Conservation (phyloP, 345 rosid species). For the Sisymbrium altissimum region DNA sequence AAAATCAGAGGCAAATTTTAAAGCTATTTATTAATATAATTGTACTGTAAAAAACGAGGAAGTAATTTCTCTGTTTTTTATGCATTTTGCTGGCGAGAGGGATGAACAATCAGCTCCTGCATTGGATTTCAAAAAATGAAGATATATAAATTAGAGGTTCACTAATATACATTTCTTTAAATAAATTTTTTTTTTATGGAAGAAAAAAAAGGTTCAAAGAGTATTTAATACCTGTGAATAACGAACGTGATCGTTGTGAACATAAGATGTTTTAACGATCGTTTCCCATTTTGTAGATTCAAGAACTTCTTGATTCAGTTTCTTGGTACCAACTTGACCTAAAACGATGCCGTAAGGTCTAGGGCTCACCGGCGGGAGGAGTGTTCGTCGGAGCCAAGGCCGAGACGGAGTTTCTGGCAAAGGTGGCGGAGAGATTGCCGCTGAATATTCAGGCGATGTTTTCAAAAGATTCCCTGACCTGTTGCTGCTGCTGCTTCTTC, state of each 20-base stretch:
- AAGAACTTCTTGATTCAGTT: slow-evolving; percentile 39
- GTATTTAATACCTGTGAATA: slow-evolving; percentile 71
- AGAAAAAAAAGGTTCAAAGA: neutral
- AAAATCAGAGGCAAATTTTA: slow-evolving; percentile 18
- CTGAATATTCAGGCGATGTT: slow-evolving; percentile 7
- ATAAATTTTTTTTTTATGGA: neutral
- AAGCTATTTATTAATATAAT: neutral
- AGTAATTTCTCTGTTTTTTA: neutral
- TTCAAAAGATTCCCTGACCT: slow-evolving; percentile 19
- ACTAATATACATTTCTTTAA: neutral
- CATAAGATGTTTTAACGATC: slow-evolving; percentile 81
- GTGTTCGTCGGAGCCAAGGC: slow-evolving; percentile 77
- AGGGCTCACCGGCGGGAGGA: slow-evolving; percentile 50
- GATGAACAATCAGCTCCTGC: slow-evolving; percentile 28
- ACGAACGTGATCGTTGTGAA: slow-evolving; percentile 73
- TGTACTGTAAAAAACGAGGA: neutral
- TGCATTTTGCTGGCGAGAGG: slow-evolving; percentile 25
- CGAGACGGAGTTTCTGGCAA: slow-evolving; percentile 76
- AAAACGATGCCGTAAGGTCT: slow-evolving; percentile 32
- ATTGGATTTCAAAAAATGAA: neutral
- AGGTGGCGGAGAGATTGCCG: slow-evolving; percentile 49
- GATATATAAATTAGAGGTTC: neutral
- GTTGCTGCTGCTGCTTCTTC: slow-evolving; percentile 2
- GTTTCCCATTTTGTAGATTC: slow-evolving; percentile 82
- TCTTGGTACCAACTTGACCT: slow-evolving; percentile 27